Evolutionary conservation across 2,329 filamentous ascomycete genomes (phyloP), one percentile per base, ranked within the genome.

Genomic region (Neofusicoccum kwambonambiense): DNA sequence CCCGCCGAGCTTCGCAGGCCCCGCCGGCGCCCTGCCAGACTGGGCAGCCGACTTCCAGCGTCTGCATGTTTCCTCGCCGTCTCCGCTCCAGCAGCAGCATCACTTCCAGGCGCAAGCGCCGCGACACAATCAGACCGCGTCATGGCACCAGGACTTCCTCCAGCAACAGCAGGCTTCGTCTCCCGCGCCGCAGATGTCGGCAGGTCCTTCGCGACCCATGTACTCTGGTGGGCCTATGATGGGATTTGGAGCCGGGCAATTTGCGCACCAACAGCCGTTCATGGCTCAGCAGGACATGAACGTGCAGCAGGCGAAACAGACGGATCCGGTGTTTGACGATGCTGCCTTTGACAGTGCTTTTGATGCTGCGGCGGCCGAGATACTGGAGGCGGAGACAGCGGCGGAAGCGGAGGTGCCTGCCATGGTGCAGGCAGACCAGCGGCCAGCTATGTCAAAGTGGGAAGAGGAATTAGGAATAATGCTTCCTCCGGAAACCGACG

Each of bases 81-180:
- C 75, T 42, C 70, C 79, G 67, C 70, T 82, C 71, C 76, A 82
- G 71, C 78, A 84, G 70, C 70, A 79, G 76, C 81, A 31, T 7
- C 27, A 83, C 68, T 75, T 81, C 74, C 75, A 75, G 49, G 74
- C 76, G 27, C 74, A 79, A 64, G 75, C 76, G 19, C 64, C 71
- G 45, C 72, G 69, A 39, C 67, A 66, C 17, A 50, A 44, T 63
- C 68, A 71, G 17, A 68, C 72, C 17, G 67, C 72, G 61, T 78
- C 80, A 78, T 89, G 87, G 87, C 86, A 88, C 60, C 80, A 86
- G 70, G 87, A 89, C 69, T 89, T 89, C 70, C 73, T 84, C 35
- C 75, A 78, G 45, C 78, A 80, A 64, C 62, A 67, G n/a, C 70
- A 65, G 17, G 6, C 31, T 27, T 8, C 73, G 39, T 71, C 74